Base-by-base conservation (phyloP, 2,329 filamentous ascomycete species). In the Knufia fluminis region DNA sequence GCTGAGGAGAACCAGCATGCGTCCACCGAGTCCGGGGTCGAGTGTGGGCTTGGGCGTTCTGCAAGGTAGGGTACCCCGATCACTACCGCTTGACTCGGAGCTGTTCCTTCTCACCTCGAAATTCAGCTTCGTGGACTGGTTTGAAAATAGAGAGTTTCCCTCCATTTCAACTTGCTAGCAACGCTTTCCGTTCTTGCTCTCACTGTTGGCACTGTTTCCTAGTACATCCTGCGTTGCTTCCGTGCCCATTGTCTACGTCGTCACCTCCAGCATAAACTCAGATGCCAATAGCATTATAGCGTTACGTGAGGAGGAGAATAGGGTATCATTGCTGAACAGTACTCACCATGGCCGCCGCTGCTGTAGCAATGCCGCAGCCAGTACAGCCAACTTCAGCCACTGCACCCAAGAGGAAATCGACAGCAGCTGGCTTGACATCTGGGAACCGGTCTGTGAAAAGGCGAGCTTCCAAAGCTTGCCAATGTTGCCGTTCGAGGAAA, bases 401-500 rank as follows among this genome's bases (percentile, higher is more conserved):
- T 28, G n/a, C 33, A 19, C 4, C 33, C 53, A 82, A 82, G 66
- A 73, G 79, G 54, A 80, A 79, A 59, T 73, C 75, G 38, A 72
- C 74, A 35, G 68, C 72, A 50, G 77, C 78, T 22, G 77, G 77
- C 23, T 65, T 82, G 39, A 70, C 75, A 48, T 69, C 69, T 54
- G 19, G 16, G 3, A 66, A 69, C 49, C 71, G 76, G 51, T 78
- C 78, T 48, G 79, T 83, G 47, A 96, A 95, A 70, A 78, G 89
- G 61, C 79, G 90, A 62, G 89, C 90, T n/a, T 88, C 89, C 8
- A 86, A 91, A 59, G 90, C 90, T 16, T 96, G 90, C 66, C 86
- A 88, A 54, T 88, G 85, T 60, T 95, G 90, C 68, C 79, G 90
- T 60, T 82, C 85, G 50, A 82, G 90, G 63, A 96, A 96, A 66